Base-by-base conservation (phyloP, 768 basidiomycete species). In the Lentinula lateritia region DNA sequence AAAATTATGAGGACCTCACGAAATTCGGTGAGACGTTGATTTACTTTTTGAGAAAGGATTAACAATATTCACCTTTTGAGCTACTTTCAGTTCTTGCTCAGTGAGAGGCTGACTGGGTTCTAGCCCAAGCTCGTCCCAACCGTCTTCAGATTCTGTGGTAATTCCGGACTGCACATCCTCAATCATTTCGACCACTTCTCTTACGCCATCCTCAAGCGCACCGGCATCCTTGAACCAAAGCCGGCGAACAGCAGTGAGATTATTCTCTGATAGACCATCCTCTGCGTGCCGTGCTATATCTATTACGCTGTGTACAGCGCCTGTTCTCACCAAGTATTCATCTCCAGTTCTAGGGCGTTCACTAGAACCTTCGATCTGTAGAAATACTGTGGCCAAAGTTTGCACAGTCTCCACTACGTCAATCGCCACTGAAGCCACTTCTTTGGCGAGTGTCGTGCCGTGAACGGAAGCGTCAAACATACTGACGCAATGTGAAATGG, bases 81-180 rank as follows among this genome's bases (percentile, higher is more conserved):
- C 73, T 48, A 85, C 79, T 28, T 77, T 76, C n/a, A 83, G 68
- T 67, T 92, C 90, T 35, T 69, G 69, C 1, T 69, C 63, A 39
- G 76, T 74, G 71, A 89, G 72, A 45, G 72, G 77, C 61, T 75
- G 71, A n/a, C 68, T 73, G 5, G 81, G 71, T n/a, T 72, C 76
- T 13, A 87, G 66, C 0, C 80, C 85, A 10, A 90, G 73, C 65
- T 89, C 88, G 60, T 82, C 82, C 87, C 86, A 88, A 4, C 86
- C 88, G 67, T 84, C 83, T 48, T 73, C 70, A 13, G 75, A 75
- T 5, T 74, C 71, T 12, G 72, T 70, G 12, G 71, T 64, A 6
- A 66, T 65, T 9, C 68, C 71, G 13, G 66, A 68, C 38, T 71
- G 69, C 2, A 67, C 74, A 32, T 79, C 71, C 34, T 79, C 73